Evolutionary conservation across 2,329 filamentous ascomycete genomes (phyloP).

Genomic region (Fusarium guadeloupense): DNA sequence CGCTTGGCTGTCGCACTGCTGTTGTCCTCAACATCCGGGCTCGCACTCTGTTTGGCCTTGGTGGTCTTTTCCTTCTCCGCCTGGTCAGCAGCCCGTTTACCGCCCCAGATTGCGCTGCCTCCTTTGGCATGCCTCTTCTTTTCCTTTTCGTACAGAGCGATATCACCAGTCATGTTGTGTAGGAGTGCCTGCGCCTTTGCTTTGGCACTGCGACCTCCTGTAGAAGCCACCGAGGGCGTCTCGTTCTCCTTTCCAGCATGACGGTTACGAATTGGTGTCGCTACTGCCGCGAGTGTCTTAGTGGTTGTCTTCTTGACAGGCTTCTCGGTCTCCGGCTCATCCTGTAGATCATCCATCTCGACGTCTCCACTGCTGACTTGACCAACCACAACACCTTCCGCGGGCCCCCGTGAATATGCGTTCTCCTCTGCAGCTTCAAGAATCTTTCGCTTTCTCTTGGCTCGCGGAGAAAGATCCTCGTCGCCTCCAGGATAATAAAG

Average conservation of each 20-base stretch:
- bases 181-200: constrained; percentile 80
- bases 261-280: constrained; percentile 54
- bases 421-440: constrained; percentile 62
- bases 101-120: constrained; percentile 64
- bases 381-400: constrained; percentile 58
- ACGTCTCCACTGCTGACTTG: constrained; percentile 50
- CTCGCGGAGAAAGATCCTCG: constrained; percentile 53
- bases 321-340: constrained; percentile 48
- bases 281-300: constrained; percentile 37
- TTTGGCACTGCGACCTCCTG: constrained; percentile 86
- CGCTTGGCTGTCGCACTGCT: constrained; percentile 58
- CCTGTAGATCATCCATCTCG: constrained; percentile 56
- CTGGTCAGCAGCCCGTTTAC: constrained; percentile 68
- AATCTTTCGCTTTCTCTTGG: constrained; percentile 61
- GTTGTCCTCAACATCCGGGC: constrained; percentile 57
- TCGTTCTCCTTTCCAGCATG: constrained; percentile 81
- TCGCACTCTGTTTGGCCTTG: constrained; percentile 57
- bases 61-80: constrained; percentile 65
- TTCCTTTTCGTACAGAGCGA: constrained; percentile 92
- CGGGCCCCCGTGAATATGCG: constrained; percentile 56
- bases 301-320: constrained; percentile 43
- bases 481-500: constrained; percentile 74
- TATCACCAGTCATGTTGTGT: constrained; percentile 82
- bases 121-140: constrained; percentile 74
- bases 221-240: constrained; percentile 73